A percentile compares a stretch with the other conserved stretches of the same genome.
These are phyloP conservation scores for Gorgonomyces haynaldii DNA, from an alignment of 192 early-diverging fungal genomes.

Conservation along the genomic window DNA sequence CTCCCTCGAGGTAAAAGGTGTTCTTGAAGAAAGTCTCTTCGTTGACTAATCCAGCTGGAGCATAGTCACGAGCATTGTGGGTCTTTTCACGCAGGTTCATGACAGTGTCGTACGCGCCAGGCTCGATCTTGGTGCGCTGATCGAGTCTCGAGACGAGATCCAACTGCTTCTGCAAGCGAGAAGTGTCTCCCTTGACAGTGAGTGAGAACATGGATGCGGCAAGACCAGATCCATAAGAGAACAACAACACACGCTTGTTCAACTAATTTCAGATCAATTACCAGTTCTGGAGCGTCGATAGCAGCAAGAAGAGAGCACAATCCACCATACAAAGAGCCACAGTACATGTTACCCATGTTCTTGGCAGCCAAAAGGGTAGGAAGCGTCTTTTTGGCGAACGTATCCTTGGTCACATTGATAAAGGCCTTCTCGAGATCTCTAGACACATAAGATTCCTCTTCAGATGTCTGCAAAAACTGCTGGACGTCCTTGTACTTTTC, in stretches of 20 bases:
- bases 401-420: conserved; percentile 62
- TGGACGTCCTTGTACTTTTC: conserved; percentile 28
- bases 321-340: conserved; percentile 58
- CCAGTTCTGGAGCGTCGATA: conserved; percentile 53
- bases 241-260: conserved; percentile 78
- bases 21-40: conserved; percentile 56
- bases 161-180: conserved; percentile 47
- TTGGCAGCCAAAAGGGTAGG: conserved; percentile 69
- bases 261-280: conserved; percentile 21
- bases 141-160: conserved; percentile 61
- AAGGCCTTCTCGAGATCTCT: conserved; percentile 89
- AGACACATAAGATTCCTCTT: conserved; percentile 69
- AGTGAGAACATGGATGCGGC: conserved; percentile 91
- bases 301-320: conserved; percentile 71
- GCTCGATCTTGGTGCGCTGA: conserved; percentile 60
- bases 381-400: conserved; percentile 62
- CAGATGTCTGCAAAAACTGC: background rate
- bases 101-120: conserved; percentile 63
- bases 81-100: conserved; percentile 81
- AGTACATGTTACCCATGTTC: conserved; percentile 94
- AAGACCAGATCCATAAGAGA: conserved; percentile 95
- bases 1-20: conserved; percentile 76
- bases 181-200: conserved; percentile 58
- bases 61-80: conserved; percentile 72
- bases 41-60: conserved; percentile 56